Percentiles rank a stretch among this genome's conserved stretches.
Conservation (phyloP, 2,329 filamentous ascomycete species). For the Beauveria caledonica region DNA sequence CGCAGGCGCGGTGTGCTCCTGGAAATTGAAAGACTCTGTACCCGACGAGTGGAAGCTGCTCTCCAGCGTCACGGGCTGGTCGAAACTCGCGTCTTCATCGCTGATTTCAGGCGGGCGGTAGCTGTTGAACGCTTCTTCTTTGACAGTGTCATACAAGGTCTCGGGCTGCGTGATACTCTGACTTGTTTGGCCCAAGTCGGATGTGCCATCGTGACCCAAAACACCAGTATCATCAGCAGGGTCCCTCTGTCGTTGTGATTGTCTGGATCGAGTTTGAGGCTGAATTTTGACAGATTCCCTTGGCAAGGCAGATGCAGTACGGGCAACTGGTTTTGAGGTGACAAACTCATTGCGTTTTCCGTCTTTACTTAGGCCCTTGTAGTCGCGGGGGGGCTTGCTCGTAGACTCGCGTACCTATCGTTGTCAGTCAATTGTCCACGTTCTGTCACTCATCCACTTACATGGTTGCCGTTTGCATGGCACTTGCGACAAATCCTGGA, state of each 20-base stretch:
- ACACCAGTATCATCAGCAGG: not conserved
- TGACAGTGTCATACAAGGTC: not conserved
- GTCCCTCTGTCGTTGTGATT: not conserved
- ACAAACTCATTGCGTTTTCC: not conserved
- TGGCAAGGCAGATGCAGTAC: not conserved
- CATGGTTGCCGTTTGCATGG: not conserved
- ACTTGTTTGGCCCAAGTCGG: not conserved
- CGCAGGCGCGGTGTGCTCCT: not conserved
- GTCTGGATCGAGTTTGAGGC: not conserved
- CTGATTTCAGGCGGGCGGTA: not conserved
- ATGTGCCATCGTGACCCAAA: not conserved
- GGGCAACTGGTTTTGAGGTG: not conserved
- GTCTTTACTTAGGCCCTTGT: not conserved
- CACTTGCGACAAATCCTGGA: slow-evolving; percentile 6
- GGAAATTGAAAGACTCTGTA: slow-evolving; percentile 8
- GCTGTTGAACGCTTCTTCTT: not conserved
- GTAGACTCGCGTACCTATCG: not conserved
- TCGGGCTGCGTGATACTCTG: not conserved
- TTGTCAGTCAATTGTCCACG: not conserved
- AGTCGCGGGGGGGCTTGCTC: not conserved
- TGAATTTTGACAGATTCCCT: not conserved
- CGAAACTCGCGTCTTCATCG: not conserved
- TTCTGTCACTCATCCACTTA: not conserved
- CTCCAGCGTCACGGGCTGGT: not conserved
- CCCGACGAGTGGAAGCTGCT: slow-evolving; percentile 18